These are phyloP conservation scores for Incumbomyces delicatus DNA, from an alignment of 2,329 filamentous ascomycete species.

Conservation along the genomic window DNA sequence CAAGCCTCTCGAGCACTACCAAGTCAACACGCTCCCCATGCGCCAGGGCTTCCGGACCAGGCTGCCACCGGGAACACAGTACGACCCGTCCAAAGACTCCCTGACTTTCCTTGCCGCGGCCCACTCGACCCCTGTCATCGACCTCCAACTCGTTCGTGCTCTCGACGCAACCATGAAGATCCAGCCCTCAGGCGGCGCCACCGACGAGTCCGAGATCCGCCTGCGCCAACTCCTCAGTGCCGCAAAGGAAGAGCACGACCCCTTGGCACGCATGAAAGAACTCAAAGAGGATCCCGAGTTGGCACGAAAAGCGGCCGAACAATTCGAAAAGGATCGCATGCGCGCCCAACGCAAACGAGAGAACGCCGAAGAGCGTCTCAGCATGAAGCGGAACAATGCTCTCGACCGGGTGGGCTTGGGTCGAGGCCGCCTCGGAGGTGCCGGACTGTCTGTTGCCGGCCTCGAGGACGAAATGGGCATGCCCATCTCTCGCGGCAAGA, in stretches of 20 bases:
- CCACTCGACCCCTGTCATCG: constrained; percentile 42
- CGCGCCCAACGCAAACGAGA: constrained; percentile 46
- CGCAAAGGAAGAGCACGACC: constrained; percentile 46
- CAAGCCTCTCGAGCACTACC: constrained; percentile 51
- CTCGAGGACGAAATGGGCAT: constrained; percentile 50
- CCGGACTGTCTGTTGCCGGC: constrained; percentile 45
- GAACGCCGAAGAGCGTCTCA: constrained; percentile 45
- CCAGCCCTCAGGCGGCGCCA: constrained; percentile 44
- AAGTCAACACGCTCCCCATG: constrained; percentile 48
- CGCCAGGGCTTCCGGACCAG: constrained; percentile 36
- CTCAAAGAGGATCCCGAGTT: constrained; percentile 55
- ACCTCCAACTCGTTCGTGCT: constrained; percentile 53
- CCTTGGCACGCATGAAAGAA: constrained; percentile 15
- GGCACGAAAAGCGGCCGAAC: constrained; percentile 49
- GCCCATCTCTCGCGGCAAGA: constrained; percentile 26
- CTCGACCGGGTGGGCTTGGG: constrained; percentile 41
- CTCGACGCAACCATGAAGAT: constrained; percentile 52
- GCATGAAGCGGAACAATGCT: constrained; percentile 38
- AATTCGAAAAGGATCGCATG: constrained; percentile 48
- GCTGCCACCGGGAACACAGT: constrained; percentile 26
- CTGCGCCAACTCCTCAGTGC: constrained; percentile 52
- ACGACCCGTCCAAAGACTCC: constrained; percentile 48
- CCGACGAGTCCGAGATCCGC: constrained; percentile 51
- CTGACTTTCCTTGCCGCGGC: constrained; percentile 56
- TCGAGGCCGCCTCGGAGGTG: constrained; percentile 34